Evolutionary conservation across 805 yeast genomes (phyloP).

Genomic region (Lipomyces starkeyi): DNA sequence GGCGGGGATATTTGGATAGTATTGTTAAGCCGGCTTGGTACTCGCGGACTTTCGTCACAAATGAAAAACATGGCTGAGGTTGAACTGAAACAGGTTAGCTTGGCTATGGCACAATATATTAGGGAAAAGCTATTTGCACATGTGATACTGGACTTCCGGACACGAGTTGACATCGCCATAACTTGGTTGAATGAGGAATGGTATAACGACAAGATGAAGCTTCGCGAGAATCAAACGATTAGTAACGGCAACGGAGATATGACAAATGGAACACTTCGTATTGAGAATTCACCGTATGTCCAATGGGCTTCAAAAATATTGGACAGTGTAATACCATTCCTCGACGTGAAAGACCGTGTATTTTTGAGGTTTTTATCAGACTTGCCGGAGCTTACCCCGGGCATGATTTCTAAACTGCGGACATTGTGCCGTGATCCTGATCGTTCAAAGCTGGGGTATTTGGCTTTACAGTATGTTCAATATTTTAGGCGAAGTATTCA

Average conservation of each 20-base stretch:
- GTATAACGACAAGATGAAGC: conserved; percentile 62
- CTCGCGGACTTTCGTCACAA: conserved; percentile 52
- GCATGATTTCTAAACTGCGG: conserved; percentile 66
- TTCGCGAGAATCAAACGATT: conserved; percentile 1
- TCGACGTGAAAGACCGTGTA: conserved; percentile 80
- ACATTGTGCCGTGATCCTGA: conserved; percentile 86
- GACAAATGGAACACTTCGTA: conserved; percentile 26
- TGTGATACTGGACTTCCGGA: conserved; percentile 73
- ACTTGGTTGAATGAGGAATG: conserved; percentile 98
- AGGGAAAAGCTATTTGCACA: conserved; percentile 74
- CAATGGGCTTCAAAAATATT: conserved; percentile 73
- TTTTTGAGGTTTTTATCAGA: conserved; percentile 87
- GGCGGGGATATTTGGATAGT: conserved; percentile 77
- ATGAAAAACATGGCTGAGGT: conserved; percentile 17
- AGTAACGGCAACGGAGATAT: conserved; percentile 39
- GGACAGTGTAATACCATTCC: conserved; percentile 80
- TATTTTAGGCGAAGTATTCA: not conserved
- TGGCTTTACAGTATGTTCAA: conserved; percentile 65
- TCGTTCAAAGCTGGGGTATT: conserved; percentile 77
- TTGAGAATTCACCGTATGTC: conserved; percentile 52
- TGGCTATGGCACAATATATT: conserved; percentile 59
- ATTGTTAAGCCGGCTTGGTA: conserved; percentile 74
- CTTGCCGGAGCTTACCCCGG: conserved; percentile 73
- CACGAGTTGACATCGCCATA: conserved; percentile 73
- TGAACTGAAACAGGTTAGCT: conserved; percentile 40